Conservation (phyloP, 345 rosid genomes). For the Citropsis articulata region DNA sequence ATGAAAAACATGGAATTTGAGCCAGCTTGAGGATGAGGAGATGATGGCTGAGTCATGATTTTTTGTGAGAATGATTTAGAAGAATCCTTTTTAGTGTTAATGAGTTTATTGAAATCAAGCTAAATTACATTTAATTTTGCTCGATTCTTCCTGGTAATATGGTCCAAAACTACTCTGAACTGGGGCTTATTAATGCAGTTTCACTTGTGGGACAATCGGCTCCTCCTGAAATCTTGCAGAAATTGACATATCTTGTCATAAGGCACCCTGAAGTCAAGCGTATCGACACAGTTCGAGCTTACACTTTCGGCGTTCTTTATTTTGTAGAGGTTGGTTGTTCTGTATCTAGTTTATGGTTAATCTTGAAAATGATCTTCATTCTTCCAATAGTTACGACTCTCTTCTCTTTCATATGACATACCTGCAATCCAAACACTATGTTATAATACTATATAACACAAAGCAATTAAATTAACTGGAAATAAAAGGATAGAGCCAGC, state of each 20-base stretch:
- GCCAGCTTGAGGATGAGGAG: background rate
- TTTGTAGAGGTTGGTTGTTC: constrained; percentile 76
- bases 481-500: no score
- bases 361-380: background rate
- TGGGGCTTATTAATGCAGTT: constrained; percentile 38
- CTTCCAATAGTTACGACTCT: background rate
- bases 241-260: constrained; percentile 68
- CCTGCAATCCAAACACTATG: background rate
- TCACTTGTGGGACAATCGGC: constrained; percentile 92
- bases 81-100: background rate
- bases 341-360: background rate
- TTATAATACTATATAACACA: no score
- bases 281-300: constrained; percentile 90
- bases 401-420: background rate
- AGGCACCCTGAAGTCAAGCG: constrained; percentile 74
- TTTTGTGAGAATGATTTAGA: background rate
- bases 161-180: background rate
- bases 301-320: constrained; percentile 86
- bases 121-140: background rate
- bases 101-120: background rate
- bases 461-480: no score
- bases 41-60: background rate
- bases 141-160: background rate
- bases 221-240: constrained; percentile 76
- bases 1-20: no score